These are phyloP conservation scores for Cichorium intybus DNA, from an alignment of 140 eudicot genomes.

Conservation along the genomic window DNA sequence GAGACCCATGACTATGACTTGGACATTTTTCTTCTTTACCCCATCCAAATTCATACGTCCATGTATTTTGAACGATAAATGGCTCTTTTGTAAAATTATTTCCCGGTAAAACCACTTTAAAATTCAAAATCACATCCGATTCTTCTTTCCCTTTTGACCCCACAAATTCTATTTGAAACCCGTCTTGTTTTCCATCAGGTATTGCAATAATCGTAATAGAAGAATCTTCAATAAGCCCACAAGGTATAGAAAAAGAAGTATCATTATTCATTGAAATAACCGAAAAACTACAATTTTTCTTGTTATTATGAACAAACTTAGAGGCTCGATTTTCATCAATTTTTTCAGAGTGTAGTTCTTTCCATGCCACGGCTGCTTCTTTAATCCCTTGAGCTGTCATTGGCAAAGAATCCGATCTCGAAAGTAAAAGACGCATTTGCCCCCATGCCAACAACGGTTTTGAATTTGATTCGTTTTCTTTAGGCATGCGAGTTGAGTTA, in stretches of 20 bases:
- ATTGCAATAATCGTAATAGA: constrained; percentile 73
- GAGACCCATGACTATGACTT: constrained; percentile 46
- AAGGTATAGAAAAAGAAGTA: constrained; percentile 49
- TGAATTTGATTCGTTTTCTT: constrained; percentile 42
- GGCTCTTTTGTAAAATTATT: constrained; percentile 86
- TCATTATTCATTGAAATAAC: constrained; percentile 40
- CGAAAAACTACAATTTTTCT: constrained; percentile 52
- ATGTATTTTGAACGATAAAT: constrained; percentile 64
- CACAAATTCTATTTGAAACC: constrained; percentile 63
- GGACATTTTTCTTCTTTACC: constrained; percentile 87
- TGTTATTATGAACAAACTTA: constrained; percentile 18
- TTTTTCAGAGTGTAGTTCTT: constrained; percentile 36
- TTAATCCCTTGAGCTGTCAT: constrained; percentile 77
- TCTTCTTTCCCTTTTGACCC: constrained; percentile 49
- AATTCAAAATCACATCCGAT: constrained; percentile 48
- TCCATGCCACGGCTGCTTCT: constrained; percentile 74
- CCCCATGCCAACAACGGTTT: constrained; percentile 62
- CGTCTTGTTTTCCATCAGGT: constrained; percentile 55
- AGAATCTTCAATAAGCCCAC: constrained; percentile 87
- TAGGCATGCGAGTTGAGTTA: constrained; percentile 43
- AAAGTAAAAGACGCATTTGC: constrained; percentile 57
- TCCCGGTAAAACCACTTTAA: constrained; percentile 60
- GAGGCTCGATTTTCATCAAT: constrained; percentile 39
- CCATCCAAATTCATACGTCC: constrained; percentile 82
- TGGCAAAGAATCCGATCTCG: constrained; percentile 86